These are phyloP conservation scores for Sextonia rubra DNA, from an alignment of 164 flowering plant species.

Conservation along the genomic window DNA sequence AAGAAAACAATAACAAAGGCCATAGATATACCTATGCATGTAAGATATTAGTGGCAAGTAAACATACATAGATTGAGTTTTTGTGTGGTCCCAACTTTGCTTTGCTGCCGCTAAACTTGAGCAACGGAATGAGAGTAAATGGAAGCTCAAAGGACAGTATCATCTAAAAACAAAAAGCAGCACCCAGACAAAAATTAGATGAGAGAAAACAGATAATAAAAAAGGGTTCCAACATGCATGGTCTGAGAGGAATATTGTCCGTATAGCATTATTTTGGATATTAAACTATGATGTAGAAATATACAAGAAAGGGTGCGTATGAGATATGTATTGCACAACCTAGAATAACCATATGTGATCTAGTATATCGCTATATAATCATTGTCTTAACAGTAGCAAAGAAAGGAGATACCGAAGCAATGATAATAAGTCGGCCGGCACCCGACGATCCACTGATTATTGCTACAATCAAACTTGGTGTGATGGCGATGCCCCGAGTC, in stretches of 20 bases:
- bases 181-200: not conserved
- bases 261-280: too few relatives aligned
- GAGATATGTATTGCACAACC: too few relatives aligned
- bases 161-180: conserved; percentile 48
- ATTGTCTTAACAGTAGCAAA: not conserved
- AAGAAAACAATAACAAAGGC: not conserved
- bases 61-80: conserved; percentile 72
- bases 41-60: not conserved
- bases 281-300: too few relatives aligned
- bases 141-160: conserved; percentile 93
- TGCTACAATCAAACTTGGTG: conserved; percentile 69
- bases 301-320: too few relatives aligned
- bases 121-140: conserved; percentile 88
- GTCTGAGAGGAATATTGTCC: too few relatives aligned
- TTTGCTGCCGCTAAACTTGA: conserved; percentile 83
- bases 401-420: conserved; percentile 53
- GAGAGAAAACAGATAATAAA: not conserved
- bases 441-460: conserved; percentile 72
- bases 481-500: conserved; percentile 68
- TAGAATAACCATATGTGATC: too few relatives aligned
- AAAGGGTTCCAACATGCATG: too few relatives aligned
- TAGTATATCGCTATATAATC: too few relatives aligned
- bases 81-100: conserved; percentile 96
- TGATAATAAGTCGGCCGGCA: conserved; percentile 71
- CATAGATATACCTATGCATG: not conserved